phyloP scores from a whole-genome alignment of 495 filamentous ascomycete genomes.

The Trichocladium antarcticum region DNA sequence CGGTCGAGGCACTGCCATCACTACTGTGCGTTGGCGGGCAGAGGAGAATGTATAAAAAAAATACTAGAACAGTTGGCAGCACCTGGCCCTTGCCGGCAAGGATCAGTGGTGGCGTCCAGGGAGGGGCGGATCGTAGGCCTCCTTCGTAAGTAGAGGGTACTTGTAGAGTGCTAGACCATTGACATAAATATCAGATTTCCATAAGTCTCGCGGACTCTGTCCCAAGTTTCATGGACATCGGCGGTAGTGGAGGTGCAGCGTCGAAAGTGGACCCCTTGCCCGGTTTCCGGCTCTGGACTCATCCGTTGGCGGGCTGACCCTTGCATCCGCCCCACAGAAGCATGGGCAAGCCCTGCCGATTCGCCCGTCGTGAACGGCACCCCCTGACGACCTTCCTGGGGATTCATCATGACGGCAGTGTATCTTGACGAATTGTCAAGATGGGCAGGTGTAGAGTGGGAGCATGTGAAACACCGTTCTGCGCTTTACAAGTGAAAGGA shows the following conservation, averaged over 20 bases:
- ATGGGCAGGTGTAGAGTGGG: neutral
- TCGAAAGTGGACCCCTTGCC: neutral
- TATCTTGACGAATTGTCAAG: neutral
- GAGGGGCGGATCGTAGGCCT: neutral
- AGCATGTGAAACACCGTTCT: too few relatives aligned
- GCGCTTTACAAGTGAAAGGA: too few relatives aligned
- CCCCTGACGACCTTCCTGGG: too few relatives aligned
- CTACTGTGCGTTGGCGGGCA: slow-evolving; percentile 3
- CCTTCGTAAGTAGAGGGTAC: neutral
- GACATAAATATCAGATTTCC: too few relatives aligned
- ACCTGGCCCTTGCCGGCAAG: neutral
- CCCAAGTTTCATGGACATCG: neutral
- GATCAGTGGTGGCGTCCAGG: neutral
- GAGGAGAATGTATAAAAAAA: neutral
- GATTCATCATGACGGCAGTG: neutral
- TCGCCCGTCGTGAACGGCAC: too few relatives aligned
- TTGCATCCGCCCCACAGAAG: neutral
- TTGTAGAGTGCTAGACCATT: too few relatives aligned
- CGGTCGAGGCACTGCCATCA: neutral
- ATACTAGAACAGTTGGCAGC: neutral
- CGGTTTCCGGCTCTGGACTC: neutral
- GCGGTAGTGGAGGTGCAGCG: neutral
- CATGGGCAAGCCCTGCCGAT: neutral
- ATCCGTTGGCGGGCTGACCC: neutral
- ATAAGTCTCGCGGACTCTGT: too few relatives aligned